These are phyloP conservation scores for Fusarium vanettenii DNA, from an alignment of 2,329 filamentous ascomycete species.

Conservation along the genomic window DNA sequence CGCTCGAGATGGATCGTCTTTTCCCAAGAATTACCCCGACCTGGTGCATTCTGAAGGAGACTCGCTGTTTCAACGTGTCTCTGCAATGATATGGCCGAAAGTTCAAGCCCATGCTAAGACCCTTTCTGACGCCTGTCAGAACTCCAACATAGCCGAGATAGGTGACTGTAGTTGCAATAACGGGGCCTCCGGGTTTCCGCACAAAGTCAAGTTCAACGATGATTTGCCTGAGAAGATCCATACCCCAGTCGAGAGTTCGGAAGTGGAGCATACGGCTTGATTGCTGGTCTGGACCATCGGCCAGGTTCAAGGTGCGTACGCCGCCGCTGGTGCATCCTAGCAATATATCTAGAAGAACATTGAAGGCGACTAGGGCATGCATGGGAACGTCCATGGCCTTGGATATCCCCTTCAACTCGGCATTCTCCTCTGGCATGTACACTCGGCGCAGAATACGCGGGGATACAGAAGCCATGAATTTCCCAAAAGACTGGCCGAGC, in stretches of 20 bases:
- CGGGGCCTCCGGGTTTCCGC: conserved; percentile 43
- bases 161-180: conserved; percentile 58
- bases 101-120: conserved; percentile 62
- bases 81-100: conserved; percentile 51
- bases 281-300: background rate
- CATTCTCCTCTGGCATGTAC: conserved; percentile 66
- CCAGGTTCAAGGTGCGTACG: conserved; percentile 31
- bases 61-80: conserved; percentile 13
- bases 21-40: conserved; percentile 39
- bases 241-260: conserved; percentile 66
- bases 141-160: conserved; percentile 64
- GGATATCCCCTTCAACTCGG: conserved; percentile 70
- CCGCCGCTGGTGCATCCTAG: conserved; percentile 72
- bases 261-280: conserved; percentile 62
- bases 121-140: conserved; percentile 58
- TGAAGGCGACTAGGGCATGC: conserved; percentile 71
- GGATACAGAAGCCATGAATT: conserved; percentile 51
- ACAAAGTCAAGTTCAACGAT: conserved; percentile 65
- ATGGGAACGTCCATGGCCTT: conserved; percentile 62
- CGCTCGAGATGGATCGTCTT: conserved; percentile 42
- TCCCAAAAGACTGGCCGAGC: conserved; percentile 32
- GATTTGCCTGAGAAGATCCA: conserved; percentile 61
- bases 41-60: conserved; percentile 45
- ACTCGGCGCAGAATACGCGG: conserved; percentile 62
- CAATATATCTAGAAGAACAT: conserved; percentile 71